A percentile compares a stretch with the other conserved stretches of the same genome.
Conservation (phyloP, 192 early-diverging fungal species). For the Obelidium mucronatum region DNA sequence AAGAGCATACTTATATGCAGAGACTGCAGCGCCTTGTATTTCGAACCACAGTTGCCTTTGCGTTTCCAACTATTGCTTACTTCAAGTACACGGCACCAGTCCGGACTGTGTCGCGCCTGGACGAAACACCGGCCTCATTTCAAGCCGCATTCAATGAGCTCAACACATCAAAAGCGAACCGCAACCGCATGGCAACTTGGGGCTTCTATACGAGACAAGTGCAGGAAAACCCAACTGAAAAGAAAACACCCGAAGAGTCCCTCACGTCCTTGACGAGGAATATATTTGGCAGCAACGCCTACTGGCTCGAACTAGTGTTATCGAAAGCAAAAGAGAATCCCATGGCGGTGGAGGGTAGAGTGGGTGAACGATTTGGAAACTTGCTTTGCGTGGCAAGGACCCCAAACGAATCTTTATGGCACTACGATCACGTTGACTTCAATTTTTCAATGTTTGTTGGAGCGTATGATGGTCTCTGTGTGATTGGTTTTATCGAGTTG, state of each 20-base stretch:
- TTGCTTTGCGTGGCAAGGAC: background rate
- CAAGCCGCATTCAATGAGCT: background rate
- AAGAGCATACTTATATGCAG: background rate
- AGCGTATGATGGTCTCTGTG: background rate
- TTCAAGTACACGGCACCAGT: conserved; percentile 2
- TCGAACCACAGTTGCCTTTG: background rate
- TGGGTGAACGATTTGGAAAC: conserved; percentile 6
- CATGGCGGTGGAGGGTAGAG: background rate
- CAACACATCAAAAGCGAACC: background rate
- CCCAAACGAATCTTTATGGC: conserved; percentile 15
- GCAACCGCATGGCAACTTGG: background rate
- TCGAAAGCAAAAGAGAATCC: conserved; percentile 2
- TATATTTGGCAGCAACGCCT: conserved; percentile 15
- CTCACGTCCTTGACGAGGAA: background rate
- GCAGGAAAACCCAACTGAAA: too few relatives aligned
- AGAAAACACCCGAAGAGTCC: background rate
- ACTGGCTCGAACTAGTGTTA: background rate
- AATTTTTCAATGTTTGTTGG: conserved; percentile 18
- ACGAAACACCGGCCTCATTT: conserved; percentile 12
- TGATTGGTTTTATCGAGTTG: conserved; percentile 21
- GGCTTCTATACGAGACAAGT: background rate
- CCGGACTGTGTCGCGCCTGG: background rate
- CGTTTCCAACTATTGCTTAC: background rate
- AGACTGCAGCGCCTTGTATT: background rate
- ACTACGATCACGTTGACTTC: conserved; percentile 3